Conservation (phyloP, 2,329 filamentous ascomycete species). For the Ophiosphaerella korrae region DNA sequence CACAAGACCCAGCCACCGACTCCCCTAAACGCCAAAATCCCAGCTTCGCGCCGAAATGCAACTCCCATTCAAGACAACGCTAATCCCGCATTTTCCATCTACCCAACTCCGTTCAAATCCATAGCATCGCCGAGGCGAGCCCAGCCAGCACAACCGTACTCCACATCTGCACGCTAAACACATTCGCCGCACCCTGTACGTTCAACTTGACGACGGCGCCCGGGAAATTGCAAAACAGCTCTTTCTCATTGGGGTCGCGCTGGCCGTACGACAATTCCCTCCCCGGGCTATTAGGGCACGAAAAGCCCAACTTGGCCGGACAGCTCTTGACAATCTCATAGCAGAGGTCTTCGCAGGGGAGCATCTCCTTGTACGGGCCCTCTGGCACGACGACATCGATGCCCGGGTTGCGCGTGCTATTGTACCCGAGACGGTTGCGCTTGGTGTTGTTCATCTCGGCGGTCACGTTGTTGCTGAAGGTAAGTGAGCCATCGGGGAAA, state of each 20-base stretch:
- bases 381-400: constrained; percentile 77
- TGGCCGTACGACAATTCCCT: constrained; percentile 31
- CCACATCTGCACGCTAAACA: not conserved
- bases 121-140: constrained; percentile 4
- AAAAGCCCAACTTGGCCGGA: constrained; percentile 75
- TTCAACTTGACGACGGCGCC: constrained; percentile 49
- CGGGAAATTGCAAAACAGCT: constrained; percentile 48
- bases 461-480: constrained; percentile 16
- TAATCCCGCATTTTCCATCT: not conserved
- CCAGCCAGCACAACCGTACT: constrained; percentile 13
- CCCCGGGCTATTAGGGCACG: constrained; percentile 63
- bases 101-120: not conserved
- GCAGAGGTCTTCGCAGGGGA: constrained; percentile 88
- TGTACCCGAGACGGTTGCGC: constrained; percentile 49
- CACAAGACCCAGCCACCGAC: too few relatives aligned
- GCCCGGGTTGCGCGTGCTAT: constrained; percentile 68
- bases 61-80: not conserved
- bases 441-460: constrained; percentile 30
- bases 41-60: too few relatives aligned
- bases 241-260: constrained; percentile 14
- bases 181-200: constrained; percentile 19
- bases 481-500: constrained; percentile 70
- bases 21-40: too few relatives aligned
- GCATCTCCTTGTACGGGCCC: constrained; percentile 90
- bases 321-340: constrained; percentile 85